Percentiles rank a stretch among this genome's conserved stretches.
These are phyloP conservation scores for Annona cherimola DNA, from an alignment of 164 flowering plant species.

Conservation along the genomic window DNA sequence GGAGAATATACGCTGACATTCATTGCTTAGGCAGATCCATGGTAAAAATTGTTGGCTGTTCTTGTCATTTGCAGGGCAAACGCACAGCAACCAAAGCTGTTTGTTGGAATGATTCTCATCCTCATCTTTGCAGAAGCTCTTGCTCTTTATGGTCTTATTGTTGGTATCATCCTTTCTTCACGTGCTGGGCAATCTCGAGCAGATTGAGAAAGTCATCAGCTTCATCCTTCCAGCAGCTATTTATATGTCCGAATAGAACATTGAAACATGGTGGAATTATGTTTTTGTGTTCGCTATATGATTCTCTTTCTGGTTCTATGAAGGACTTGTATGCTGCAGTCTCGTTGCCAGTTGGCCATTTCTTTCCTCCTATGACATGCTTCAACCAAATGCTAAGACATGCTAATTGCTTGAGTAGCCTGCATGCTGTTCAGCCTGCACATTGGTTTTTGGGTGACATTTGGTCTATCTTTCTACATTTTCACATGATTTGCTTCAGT, in stretches of 20 bases:
- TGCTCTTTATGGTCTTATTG: conserved; percentile 81
- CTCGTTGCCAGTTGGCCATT: background rate
- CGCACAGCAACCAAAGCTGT: conserved; percentile 84
- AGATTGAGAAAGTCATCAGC: conserved; percentile 29
- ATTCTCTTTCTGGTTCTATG: background rate
- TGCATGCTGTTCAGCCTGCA: too few species aligned
- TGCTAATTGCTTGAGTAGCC: too few species aligned
- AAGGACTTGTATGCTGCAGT: background rate
- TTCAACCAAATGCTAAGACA: background rate
- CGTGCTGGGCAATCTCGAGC: conserved; percentile 90
- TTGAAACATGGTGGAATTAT: background rate
- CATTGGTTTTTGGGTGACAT: too few species aligned
- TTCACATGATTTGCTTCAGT: too few species aligned
- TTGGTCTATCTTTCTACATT: too few species aligned
- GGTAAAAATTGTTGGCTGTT: background rate
- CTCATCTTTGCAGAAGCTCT: conserved; percentile 85
- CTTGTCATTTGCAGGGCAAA: conserved; percentile 34
- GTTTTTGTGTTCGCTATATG: background rate
- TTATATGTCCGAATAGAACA: conserved; percentile 5
- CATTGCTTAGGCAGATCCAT: too few species aligned
- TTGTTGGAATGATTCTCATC: conserved; percentile 83
- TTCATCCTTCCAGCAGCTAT: background rate
- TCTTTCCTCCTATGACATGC: background rate
- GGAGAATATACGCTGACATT: too few species aligned
- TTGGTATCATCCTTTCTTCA: conserved; percentile 78